These are phyloP conservation scores for Cucumis cinereus DNA, from an alignment of 306 rosid species.

Conservation along the genomic window DNA sequence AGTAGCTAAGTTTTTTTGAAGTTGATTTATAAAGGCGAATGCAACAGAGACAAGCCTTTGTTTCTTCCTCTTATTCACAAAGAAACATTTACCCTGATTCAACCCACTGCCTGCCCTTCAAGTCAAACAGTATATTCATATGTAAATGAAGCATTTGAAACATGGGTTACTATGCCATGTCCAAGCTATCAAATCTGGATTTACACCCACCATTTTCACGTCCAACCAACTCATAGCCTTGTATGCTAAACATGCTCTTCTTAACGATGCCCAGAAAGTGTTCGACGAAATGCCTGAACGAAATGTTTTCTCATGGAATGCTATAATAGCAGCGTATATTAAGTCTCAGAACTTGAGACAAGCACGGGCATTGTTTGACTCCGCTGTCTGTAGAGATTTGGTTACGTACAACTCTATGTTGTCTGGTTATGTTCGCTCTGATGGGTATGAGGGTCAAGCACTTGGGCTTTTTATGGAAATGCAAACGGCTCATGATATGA, in stretches of 20 bases:
- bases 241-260: conserved; percentile 28
- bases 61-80: neutral
- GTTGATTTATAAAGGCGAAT: neutral
- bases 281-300: conserved; percentile 60
- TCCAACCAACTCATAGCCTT: conserved; percentile 46
- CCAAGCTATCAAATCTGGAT: conserved; percentile 43
- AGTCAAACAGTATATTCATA: neutral
- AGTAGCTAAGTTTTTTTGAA: too few species aligned
- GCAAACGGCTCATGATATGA: conserved; percentile 27
- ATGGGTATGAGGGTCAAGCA: conserved; percentile 39
- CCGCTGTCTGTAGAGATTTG: conserved; percentile 38
- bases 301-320: conserved; percentile 69
- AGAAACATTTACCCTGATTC: neutral
- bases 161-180: conserved; percentile 28
- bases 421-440: conserved; percentile 36
- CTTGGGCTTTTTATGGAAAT: conserved; percentile 38
- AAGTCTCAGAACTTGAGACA: conserved; percentile 41
- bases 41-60: neutral
- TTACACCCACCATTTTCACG: conserved; percentile 28
- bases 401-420: conserved; percentile 66
- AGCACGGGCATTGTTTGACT: conserved; percentile 37
- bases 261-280: conserved; percentile 40
- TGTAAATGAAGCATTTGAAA: conserved; percentile 34
- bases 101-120: neutral
- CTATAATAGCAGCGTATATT: conserved; percentile 40